Percentiles rank a stretch among this genome's conserved stretches.
These are phyloP conservation scores for Eragrostis curvula DNA, from an alignment of 176 grass and related monocot species.

Conservation along the genomic window DNA sequence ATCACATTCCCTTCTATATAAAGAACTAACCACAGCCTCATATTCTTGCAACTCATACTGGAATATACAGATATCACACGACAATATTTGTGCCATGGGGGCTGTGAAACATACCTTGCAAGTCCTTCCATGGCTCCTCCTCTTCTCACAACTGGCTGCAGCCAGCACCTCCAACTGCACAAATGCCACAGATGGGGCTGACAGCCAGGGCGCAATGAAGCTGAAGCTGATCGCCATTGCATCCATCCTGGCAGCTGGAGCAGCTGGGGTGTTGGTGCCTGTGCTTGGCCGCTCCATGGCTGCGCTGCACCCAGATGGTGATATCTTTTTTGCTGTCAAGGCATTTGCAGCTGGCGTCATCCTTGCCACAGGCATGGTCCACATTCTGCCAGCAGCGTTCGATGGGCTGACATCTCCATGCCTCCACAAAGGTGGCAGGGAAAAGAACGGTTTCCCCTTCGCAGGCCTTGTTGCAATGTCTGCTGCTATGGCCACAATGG, in stretches of 20 bases:
- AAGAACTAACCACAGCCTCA: slow-evolving; percentile 14
- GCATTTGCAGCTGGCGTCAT: slow-evolving; percentile 93
- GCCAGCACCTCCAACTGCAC: slow-evolving; percentile 59
- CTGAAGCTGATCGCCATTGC: slow-evolving; percentile 82
- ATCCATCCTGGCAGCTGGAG: slow-evolving; percentile 82
- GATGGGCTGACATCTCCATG: slow-evolving; percentile 79
- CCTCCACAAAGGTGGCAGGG: slow-evolving; percentile 46
- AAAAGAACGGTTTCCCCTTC: slow-evolving; percentile 64
- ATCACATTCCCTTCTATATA: slow-evolving; percentile 36
- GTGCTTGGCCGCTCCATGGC: slow-evolving; percentile 72
- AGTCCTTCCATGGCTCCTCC: slow-evolving; percentile 56
- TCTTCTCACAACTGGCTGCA: slow-evolving; percentile 53
- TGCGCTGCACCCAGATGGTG: slow-evolving; percentile 58
- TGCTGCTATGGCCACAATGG: slow-evolving; percentile 80
- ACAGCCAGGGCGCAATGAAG: slow-evolving; percentile 42
- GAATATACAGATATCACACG: slow-evolving; percentile 17
- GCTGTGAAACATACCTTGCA: slow-evolving; percentile 45
- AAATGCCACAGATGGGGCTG: slow-evolving; percentile 41
- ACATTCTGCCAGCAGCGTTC: slow-evolving; percentile 86
- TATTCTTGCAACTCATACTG: slow-evolving; percentile 16
- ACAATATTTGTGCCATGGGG: slow-evolving; percentile 43
- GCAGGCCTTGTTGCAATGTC: slow-evolving; percentile 79
- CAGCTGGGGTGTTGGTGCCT: slow-evolving; percentile 73
- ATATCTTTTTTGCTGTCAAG: slow-evolving; percentile 83
- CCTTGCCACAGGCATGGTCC: slow-evolving; percentile 86